Conservation (phyloP, 768 basidiomycete species). For the Trametes meyenii region DNA sequence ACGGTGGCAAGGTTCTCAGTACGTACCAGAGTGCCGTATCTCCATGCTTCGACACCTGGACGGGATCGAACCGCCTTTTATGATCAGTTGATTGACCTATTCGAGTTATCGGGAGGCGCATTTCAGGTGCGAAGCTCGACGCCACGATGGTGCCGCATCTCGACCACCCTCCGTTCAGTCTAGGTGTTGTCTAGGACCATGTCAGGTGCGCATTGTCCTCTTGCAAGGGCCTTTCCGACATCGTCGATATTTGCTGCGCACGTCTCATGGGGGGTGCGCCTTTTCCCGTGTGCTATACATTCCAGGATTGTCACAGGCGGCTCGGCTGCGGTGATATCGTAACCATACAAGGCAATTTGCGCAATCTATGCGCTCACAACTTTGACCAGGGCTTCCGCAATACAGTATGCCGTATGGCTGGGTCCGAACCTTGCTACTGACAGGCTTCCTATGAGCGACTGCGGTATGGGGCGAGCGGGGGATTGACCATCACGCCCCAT, state of each 20-base stretch:
- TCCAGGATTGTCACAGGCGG: too few relatives aligned
- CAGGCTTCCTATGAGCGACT: background rate
- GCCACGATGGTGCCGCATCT: conserved; percentile 10
- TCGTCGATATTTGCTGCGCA: background rate
- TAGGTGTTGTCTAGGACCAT: background rate
- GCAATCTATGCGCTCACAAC: too few relatives aligned
- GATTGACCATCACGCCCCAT: background rate
- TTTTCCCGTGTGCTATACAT: too few relatives aligned
- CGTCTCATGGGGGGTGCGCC: background rate
- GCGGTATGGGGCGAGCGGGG: background rate
- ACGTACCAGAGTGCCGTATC: background rate
- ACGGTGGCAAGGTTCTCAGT: background rate
- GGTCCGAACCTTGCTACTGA: too few relatives aligned
- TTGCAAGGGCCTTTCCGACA: background rate
- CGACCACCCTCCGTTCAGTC: background rate
- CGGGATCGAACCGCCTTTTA: background rate
- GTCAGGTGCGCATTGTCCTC: background rate
- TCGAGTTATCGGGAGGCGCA: background rate
- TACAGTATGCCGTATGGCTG: too few relatives aligned
- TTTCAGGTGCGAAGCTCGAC: background rate
- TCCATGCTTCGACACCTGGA: background rate
- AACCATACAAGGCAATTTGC: too few relatives aligned
- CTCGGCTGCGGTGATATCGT: too few relatives aligned
- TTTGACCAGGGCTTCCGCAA: too few relatives aligned
- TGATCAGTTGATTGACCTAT: conserved; percentile 9